Conservation (phyloP, 345 rosid genomes). For the Dovyalis caffra region DNA sequence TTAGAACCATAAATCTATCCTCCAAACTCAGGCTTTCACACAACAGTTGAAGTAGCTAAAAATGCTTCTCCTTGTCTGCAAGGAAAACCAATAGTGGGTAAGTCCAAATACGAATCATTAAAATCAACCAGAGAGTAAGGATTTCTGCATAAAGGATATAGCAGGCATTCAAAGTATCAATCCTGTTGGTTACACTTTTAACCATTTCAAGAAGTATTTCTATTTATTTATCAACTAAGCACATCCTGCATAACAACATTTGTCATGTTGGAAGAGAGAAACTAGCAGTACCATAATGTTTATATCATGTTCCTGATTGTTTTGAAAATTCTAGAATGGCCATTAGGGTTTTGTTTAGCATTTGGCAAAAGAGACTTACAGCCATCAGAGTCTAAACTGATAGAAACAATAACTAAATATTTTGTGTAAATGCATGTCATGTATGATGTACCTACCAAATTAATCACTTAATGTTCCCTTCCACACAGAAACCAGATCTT, state of each 20-base stretch:
- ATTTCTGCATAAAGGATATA: too few species aligned
- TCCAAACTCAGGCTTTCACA: constrained; percentile 51
- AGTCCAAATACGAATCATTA: neutral
- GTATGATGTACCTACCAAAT: too few species aligned
- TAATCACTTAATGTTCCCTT: too few species aligned
- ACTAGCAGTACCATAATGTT: neutral
- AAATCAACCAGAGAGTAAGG: neutral
- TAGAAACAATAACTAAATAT: too few species aligned
- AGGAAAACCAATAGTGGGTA: neutral
- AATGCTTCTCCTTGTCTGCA: constrained; percentile 65
- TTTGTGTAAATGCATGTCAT: too few species aligned
- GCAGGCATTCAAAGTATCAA: neutral
- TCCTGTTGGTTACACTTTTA: neutral
- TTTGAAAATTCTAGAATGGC: neutral
- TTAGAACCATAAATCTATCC: neutral
- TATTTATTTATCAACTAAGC: neutral
- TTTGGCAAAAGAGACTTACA: too few species aligned
- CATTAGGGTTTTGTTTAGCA: too few species aligned
- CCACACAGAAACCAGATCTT: too few species aligned
- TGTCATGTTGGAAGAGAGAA: neutral
- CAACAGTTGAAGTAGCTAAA: constrained; percentile 86
- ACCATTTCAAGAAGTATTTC: neutral
- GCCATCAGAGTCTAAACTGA: too few species aligned
- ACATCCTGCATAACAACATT: neutral
- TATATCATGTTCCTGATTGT: neutral